Base-by-base conservation (phyloP, 2,329 filamentous ascomycete species). In the Blastomyces silverae region DNA sequence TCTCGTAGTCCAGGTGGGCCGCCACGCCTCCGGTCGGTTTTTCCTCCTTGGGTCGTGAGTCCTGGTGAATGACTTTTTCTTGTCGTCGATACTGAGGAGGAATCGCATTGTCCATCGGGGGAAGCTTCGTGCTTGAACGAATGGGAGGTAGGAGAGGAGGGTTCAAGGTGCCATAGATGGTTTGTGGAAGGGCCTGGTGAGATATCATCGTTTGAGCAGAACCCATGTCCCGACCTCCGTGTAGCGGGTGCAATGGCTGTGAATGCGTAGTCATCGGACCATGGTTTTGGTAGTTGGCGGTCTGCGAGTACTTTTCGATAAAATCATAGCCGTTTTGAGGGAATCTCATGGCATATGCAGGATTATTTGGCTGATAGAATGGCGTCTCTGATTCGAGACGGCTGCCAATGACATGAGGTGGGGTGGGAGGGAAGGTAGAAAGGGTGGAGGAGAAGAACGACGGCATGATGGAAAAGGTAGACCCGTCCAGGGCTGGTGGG, bases 1-100 rank as follows among this genome's bases (percentile, higher is more conserved):
- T 93, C 79, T 96, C 92, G 77, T 97, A 97, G 82, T 96, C 92
- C 78, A 97, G 86, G 79, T 95, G 90, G 73, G 91, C 91, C 72
- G 92, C 94, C 50, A 97, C 92, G 72, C 92, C 92, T 75, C 92
- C 92, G 64, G 85, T 85, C n/a, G 85, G 79, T 75, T 87, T 87
- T 70, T 87, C 85, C 71, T 87, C 85, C 75, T 87, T 87, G 34
- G 73, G 75, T 55, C 71, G 73, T 61, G 65, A 56, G 31, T 66
- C 64, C 55, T 65, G 61, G 8, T 68, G 66, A 44, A 73, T 70
- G 64, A 75, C 73, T 61, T 73, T 69, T 53, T 79, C 77, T 62
- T 76, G 75, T 59, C 75, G 76, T 60, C 76, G 77, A 68, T 79
- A 79, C 64, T 79, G 78, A 34, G 74, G 72, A 17, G 76, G 73